phyloP scores from a whole-genome alignment of 768 basidiomycete species.

The Podaxis sp. region DNA sequence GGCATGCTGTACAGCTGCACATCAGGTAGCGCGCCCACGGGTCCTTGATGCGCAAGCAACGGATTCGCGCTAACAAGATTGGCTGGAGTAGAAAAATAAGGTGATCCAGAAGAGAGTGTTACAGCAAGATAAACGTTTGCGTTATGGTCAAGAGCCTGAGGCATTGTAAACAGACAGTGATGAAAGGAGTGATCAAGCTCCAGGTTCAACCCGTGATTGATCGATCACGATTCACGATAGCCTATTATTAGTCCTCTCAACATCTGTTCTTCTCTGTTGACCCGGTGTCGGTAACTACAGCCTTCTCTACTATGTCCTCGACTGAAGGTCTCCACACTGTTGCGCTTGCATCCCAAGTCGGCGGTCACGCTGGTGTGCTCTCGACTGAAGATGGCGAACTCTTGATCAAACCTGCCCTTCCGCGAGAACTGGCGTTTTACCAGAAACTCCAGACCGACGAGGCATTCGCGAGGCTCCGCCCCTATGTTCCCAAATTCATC shows the following conservation, averaged over 20 bases:
- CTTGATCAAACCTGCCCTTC: constrained; percentile 76
- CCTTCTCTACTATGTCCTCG: neutral
- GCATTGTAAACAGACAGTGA: constrained; percentile 11
- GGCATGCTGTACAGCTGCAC: constrained; percentile 46
- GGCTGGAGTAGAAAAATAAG: constrained; percentile 28
- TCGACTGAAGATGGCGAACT: constrained; percentile 70
- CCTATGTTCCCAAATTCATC: constrained; percentile 72
- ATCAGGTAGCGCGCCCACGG: constrained; percentile 39
- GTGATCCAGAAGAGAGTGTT: constrained; percentile 35
- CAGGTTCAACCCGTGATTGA: neutral
- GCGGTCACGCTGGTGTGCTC: constrained; percentile 76
- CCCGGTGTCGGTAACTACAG: neutral
- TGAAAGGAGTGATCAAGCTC: neutral
- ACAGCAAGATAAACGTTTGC: constrained; percentile 43
- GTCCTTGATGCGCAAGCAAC: constrained; percentile 34
- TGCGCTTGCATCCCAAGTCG: constrained; percentile 61
- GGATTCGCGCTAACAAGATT: constrained; percentile 31
- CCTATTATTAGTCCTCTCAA: neutral
- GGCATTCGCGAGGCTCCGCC: constrained; percentile 41
- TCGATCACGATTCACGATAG: neutral
- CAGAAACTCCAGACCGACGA: constrained; percentile 43
- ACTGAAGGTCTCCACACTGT: constrained; percentile 4
- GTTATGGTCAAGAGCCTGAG: constrained; percentile 32
- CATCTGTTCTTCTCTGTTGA: neutral
- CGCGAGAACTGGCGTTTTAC: constrained; percentile 72